A percentile compares a stretch with the other conserved stretches of the same genome.
Conservation (phyloP, 2,329 filamentous ascomycete species). For the Fusarium ambrosium region DNA sequence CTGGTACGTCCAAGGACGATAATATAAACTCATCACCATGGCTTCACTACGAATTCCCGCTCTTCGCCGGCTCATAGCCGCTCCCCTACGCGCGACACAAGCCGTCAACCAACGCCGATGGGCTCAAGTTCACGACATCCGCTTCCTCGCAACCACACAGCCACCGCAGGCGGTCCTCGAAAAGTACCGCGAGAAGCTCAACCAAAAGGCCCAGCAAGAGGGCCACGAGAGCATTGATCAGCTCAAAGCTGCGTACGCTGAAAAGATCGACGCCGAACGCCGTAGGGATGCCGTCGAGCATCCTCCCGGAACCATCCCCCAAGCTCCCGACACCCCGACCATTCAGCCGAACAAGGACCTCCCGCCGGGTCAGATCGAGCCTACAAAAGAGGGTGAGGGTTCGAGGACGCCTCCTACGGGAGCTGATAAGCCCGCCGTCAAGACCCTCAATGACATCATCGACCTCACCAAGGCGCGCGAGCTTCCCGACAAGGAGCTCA, state of each 20-base stretch:
- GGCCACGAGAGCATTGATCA: slow-evolving; percentile 79
- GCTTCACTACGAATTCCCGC: slow-evolving; percentile 61
- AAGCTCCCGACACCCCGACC: slow-evolving; percentile 53
- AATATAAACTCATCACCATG: slow-evolving; percentile 54
- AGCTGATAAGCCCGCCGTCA: slow-evolving; percentile 52
- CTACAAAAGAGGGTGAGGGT: slow-evolving; percentile 25
- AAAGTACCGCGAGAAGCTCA: slow-evolving; percentile 89
- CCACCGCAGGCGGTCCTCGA: slow-evolving; percentile 78
- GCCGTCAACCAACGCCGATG: slow-evolving; percentile 78
- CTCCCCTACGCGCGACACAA: slow-evolving; percentile 50
- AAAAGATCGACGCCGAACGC: slow-evolving; percentile 81
- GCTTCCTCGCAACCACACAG: slow-evolving; percentile 86
- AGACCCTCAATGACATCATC: slow-evolving; percentile 69
- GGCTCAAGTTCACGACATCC: slow-evolving; percentile 93
- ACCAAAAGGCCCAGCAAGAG: slow-evolving; percentile 81
- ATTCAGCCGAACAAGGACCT: slow-evolving; percentile 54
- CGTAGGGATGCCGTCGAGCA: slow-evolving; percentile 72
- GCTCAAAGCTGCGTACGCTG: slow-evolving; percentile 85
- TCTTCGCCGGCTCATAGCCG: slow-evolving; percentile 61
- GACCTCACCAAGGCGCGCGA: slow-evolving; percentile 82
- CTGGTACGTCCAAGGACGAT: slow-evolving; percentile 11
- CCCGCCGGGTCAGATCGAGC: slow-evolving; percentile 43
- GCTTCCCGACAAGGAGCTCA: slow-evolving; percentile 85
- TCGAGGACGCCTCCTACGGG: slow-evolving; percentile 30
- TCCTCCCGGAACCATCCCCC: slow-evolving; percentile 50